Conservation (phyloP, 2,329 filamentous ascomycete genomes). For the Fusarium marasasianum region DNA sequence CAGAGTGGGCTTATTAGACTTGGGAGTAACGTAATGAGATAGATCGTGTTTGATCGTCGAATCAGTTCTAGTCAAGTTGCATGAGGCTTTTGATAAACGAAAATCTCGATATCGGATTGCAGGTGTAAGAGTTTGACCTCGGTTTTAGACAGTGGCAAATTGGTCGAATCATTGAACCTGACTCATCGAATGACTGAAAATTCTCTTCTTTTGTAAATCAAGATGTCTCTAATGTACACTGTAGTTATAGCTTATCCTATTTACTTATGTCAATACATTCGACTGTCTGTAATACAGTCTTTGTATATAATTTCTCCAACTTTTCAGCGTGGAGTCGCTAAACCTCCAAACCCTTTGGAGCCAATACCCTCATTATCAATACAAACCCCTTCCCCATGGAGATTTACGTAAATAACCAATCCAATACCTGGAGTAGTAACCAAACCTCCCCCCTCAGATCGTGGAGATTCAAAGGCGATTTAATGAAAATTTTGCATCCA, state of each 20-base stretch:
- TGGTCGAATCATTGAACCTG: not conserved
- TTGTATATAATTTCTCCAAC: not conserved
- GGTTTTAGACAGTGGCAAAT: not conserved
- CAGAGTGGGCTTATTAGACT: not conserved
- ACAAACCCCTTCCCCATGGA: constrained; percentile 26
- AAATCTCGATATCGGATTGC: not conserved
- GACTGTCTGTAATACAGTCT: not conserved
- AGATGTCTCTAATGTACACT: fast-evolving
- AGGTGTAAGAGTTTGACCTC: not conserved
- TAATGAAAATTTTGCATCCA: not conserved
- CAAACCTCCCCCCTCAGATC: not conserved
- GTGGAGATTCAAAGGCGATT: constrained; percentile 1
- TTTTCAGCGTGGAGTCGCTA: not conserved
- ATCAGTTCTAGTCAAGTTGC: not conserved
- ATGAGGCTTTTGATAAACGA: not conserved
- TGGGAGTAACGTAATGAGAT: constrained; percentile 11
- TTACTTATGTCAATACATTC: fast-evolving
- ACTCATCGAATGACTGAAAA: not conserved
- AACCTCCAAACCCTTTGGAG: constrained; percentile 2
- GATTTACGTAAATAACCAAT: constrained; percentile 26
- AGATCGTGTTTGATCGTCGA: not conserved
- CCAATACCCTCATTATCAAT: not conserved
- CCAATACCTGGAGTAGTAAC: not conserved
- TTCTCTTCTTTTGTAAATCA: not conserved
- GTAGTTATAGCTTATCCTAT: fast-evolving